Base-by-base conservation (phyloP, 1,284 basidiomycete genomes). In the Cryptococcus depauperatus region DNA sequence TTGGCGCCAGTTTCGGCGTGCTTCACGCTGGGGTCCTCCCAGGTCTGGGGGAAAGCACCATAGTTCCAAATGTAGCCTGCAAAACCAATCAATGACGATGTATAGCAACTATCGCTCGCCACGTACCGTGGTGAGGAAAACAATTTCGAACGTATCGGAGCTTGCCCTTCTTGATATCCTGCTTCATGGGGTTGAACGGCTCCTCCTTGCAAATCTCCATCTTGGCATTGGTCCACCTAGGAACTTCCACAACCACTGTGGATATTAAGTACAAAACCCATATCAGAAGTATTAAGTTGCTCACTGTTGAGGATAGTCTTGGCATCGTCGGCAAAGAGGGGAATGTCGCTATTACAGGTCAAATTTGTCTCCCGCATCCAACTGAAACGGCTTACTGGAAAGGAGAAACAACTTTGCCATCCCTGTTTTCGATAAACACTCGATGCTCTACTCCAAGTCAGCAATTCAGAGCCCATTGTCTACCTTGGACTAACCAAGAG, bases 181-280 rank as follows among this genome's bases (percentile, higher is more conserved):
- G 95, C 74, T 95, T 91, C 84, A 99, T 96, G 60, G 92, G 91
- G 76, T 99, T 99, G 81, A 98, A 90, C 26, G 80, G 52, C 73
- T 98, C 93, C 68, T 95, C 90, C 76, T 96, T 97, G 73, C 80
- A 91, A 73, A 96, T 95, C 76, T 98, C 93, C 81, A 95, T 84
- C 80, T 96, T 96, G 48, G 89, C 89, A 78, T 98, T 98, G 71
- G 92, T 96, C 95, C 95, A 99, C 65, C 95, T 85, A 43, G 95
- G 95, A 52, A 99, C 85, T 76, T 98, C 93, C 69, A 96, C 91
- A 70, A 96, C 76, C 90, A 96, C 62, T 69, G 45, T 2, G 10
- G 18, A 30, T 22, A 32, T 45, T 25, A 7, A 48, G 41, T 33
- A 37, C 38, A 39, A 23, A 37, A 29, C 28, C 28, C 22, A 14